These are phyloP conservation scores for Fraxinus greggii DNA, from an alignment of 305 asterid species.

Conservation along the genomic window DNA sequence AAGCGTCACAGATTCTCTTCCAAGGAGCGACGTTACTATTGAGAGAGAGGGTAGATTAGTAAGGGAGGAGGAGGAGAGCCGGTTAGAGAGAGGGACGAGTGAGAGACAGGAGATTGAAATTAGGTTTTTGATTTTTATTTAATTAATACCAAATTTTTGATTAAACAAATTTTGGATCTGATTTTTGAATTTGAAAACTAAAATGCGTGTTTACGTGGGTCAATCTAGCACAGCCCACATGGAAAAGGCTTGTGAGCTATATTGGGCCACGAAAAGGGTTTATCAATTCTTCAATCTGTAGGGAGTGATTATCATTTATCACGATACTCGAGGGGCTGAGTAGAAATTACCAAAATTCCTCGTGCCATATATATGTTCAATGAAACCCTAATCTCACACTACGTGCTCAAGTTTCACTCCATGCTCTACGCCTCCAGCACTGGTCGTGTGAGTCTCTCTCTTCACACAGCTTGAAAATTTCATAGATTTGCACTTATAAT, in stretches of 20 bases:
- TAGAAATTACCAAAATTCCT: constrained; percentile 6
- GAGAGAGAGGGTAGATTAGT: too few relatives aligned
- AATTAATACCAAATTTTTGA: too few relatives aligned
- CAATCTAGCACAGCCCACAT: not conserved
- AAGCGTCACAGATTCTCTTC: too few relatives aligned
- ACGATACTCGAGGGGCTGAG: not conserved
- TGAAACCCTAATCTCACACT: constrained; percentile 14
- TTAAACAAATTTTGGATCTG: too few relatives aligned
- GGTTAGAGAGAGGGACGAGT: too few relatives aligned
- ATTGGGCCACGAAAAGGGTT: not conserved
- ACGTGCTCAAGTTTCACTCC: not conserved
- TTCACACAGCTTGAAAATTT: not conserved
- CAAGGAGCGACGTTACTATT: too few relatives aligned
- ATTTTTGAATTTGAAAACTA: too few relatives aligned
- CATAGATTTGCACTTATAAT: not conserved
- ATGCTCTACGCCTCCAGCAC: constrained; percentile 1
- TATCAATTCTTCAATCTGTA: not conserved
- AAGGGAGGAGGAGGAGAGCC: too few relatives aligned
- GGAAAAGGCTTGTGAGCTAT: not conserved
- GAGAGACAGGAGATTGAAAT: too few relatives aligned
- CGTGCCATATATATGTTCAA: not conserved
- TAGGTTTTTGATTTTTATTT: too few relatives aligned
- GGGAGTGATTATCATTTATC: constrained; percentile 3
- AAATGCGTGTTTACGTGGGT: not conserved
- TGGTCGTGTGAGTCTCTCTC: constrained; percentile 15